Base-by-base conservation (phyloP, 495 filamentous ascomycete genomes). In the Thermochaetoides thermophila region DNA sequence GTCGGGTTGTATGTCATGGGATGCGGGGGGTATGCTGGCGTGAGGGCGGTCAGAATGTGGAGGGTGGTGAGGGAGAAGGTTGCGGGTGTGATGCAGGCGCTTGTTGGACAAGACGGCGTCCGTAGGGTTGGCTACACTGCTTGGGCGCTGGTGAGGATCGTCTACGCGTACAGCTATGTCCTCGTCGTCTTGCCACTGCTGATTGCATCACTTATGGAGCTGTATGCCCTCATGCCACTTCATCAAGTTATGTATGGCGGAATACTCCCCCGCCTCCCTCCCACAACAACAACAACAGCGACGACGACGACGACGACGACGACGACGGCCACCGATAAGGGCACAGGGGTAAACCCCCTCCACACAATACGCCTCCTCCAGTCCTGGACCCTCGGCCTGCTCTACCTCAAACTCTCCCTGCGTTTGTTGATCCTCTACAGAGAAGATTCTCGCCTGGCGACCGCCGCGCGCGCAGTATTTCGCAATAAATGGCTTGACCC, bases 341-440 rank as follows among this genome's bases (percentile, higher is more conserved):
- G 27, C 14, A 34, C 24, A 9, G 17, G 31, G 8, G 14, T 23
- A 4, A 46, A 60, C 10, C 59, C 75, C 19, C 56, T 58, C 1
- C 85, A 93, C 48, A 78, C 81, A 22, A 72, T 96, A 24, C 81
- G 92, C 43, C 68, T 95, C 32, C 73, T 95, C 35, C 87, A 96
- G 52, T 74, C 82, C 44, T 97, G 91, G 85, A 91, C 85, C 1
- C 60, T 96, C 3, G 91, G 91, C 7, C 72, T 96, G 13, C 68
- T 97, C 19, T 95, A 95, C 55, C 69, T 92, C 31, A 87, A 92
- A 38, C 73, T 95, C 56, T 73, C 71, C n/a, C 66, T 71, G 23
- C 79, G 81, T 23, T 49, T 83, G 38, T 64, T 84, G 28, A 64
- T 81, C 29, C 67, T 70, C 45, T 61, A 66, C 24, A 55, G 75